Percentiles rank a stretch among this genome's conserved stretches.
These are phyloP conservation scores for Polytrichum formosum DNA, from an alignment of 225 moss, liverwort and hornwort species.

Conservation along the genomic window DNA sequence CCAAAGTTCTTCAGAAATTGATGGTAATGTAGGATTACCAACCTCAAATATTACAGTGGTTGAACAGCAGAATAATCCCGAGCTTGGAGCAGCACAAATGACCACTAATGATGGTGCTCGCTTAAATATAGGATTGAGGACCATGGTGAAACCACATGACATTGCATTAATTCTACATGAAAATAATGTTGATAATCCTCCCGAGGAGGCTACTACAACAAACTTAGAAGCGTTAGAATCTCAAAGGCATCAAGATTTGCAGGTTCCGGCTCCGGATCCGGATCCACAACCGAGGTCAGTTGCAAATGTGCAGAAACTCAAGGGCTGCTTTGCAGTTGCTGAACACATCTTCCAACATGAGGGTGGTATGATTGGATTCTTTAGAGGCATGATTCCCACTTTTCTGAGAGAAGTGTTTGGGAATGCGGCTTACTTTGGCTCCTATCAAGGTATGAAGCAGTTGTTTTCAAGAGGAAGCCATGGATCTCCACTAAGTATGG, in stretches of 20 bases:
- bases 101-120: background rate
- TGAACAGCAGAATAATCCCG: background rate
- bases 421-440: slow-evolving; percentile 74
- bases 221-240: slow-evolving; percentile 5
- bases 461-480: slow-evolving; percentile 47
- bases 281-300: background rate
- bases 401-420: slow-evolving; percentile 81
- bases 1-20: slow-evolving; percentile 27
- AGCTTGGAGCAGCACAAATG: background rate
- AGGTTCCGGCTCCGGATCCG: background rate
- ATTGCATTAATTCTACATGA: slow-evolving; percentile 1
- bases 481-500: slow-evolving; percentile 44
- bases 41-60: background rate
- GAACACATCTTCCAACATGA: slow-evolving; percentile 52
- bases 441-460: slow-evolving; percentile 76
- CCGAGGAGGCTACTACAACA: background rate
- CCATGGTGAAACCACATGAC: slow-evolving; percentile 22
- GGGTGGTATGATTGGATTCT: slow-evolving; percentile 64
- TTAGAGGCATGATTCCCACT: slow-evolving; percentile 69
- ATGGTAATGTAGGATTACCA: background rate
- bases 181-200: slow-evolving; percentile 3
- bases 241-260: slow-evolving; percentile 2
- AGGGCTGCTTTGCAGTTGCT: slow-evolving; percentile 62
- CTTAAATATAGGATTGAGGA: slow-evolving; percentile 17
- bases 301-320: slow-evolving; percentile 17